These are phyloP conservation scores for Stylosanthes scabra DNA, from an alignment of 331 rosid species.

Conservation along the genomic window DNA sequence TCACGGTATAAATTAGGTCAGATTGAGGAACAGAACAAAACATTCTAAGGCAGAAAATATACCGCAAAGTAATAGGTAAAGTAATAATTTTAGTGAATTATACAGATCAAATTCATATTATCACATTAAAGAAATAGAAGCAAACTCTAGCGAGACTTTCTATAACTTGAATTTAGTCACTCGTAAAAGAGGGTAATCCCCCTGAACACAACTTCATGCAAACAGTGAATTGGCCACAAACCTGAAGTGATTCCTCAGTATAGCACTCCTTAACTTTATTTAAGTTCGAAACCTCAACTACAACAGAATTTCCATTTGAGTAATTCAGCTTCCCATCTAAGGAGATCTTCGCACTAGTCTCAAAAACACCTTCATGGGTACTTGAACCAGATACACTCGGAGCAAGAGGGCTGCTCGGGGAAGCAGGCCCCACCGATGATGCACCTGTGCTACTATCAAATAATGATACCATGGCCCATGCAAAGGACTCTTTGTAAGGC, in stretches of 20 bases:
- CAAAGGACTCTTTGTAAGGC: constrained; percentile 99
- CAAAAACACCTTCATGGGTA: constrained; percentile 96
- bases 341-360: constrained; percentile 81
- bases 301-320: constrained; percentile 86
- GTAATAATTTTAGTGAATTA: constrained; percentile 4
- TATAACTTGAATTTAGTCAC: constrained; percentile 21
- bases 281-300: constrained; percentile 88
- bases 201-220: constrained; percentile 23
- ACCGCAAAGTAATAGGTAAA: constrained; percentile 1
- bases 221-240: constrained; percentile 34
- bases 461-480: constrained; percentile 96
- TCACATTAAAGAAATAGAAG: not conserved
- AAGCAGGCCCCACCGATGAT: constrained; percentile 98
- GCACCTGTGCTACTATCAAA: constrained; percentile 96
- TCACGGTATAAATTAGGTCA: constrained; percentile 23
- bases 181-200: constrained; percentile 15
- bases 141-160: constrained; percentile 18
- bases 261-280: constrained; percentile 94
- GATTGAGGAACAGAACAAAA: constrained; percentile 20
- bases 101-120: constrained; percentile 8
- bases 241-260: constrained; percentile 98
- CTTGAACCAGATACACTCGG: constrained; percentile 87
- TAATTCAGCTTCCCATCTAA: constrained; percentile 90
- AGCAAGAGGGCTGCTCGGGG: constrained; percentile 99
- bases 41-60: not conserved